Percentiles rank a stretch among this genome's conserved stretches.
These are phyloP conservation scores for Stemphylium vesicarium DNA, from an alignment of 2,329 filamentous ascomycete genomes.

Conservation along the genomic window DNA sequence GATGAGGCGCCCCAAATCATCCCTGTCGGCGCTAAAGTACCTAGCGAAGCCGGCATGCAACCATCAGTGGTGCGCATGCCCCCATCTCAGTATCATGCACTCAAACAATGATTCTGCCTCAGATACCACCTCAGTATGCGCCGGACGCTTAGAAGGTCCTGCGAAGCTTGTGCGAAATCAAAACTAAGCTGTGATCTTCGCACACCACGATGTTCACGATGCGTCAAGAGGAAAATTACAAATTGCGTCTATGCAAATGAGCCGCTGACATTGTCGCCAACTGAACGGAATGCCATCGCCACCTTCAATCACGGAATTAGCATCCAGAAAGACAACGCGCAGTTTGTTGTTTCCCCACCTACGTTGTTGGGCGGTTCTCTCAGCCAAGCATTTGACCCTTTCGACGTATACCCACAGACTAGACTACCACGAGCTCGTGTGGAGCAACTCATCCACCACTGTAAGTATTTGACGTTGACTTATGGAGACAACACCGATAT, in stretches of 20 bases:
- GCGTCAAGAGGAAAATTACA: conserved; percentile 54
- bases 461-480: conserved; percentile 48
- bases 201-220: conserved; percentile 63
- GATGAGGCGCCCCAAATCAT: background rate
- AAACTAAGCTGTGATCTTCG: conserved; percentile 64
- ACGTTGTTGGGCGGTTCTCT: background rate
- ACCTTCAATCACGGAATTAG: background rate
- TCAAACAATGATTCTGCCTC: conserved; percentile 11
- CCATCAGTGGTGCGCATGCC: background rate
- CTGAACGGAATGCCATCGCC: conserved; percentile 27
- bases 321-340: background rate
- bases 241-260: conserved; percentile 62
- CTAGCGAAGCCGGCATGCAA: no score
- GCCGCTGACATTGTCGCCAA: conserved; percentile 46
- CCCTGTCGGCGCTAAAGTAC: background rate
- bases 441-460: conserved; percentile 63
- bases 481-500: background rate
- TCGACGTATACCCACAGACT: conserved; percentile 63
- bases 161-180: conserved; percentile 61
- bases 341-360: background rate
- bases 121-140: conserved; percentile 53
- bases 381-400: conserved; percentile 55
- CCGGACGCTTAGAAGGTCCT: conserved; percentile 63
- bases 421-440: conserved; percentile 59
- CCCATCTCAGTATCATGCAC: background rate